Conservation (phyloP, 2,329 filamentous ascomycete species). For the Alternaria sp. region DNA sequence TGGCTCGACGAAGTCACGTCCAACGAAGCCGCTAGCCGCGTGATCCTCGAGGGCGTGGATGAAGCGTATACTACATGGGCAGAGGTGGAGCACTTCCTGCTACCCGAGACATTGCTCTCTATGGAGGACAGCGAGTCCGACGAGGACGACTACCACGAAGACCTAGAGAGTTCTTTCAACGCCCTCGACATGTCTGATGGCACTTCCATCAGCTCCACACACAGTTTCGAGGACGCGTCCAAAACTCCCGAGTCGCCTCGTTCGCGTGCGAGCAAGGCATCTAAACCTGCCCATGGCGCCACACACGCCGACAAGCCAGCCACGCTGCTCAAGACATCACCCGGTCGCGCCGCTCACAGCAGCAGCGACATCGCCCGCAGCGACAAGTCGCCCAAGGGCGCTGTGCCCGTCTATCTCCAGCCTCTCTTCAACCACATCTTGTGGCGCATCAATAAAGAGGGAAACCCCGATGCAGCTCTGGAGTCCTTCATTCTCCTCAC, state of each 20-base stretch:
- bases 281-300: conserved; percentile 30
- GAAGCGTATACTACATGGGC: conserved; percentile 59
- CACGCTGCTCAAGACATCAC: conserved; percentile 25
- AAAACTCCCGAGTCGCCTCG: conserved; percentile 53
- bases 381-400: conserved; percentile 39
- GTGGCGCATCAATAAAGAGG: conserved; percentile 61
- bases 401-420: conserved; percentile 53
- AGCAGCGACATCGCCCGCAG: conserved; percentile 33
- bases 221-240: conserved; percentile 50
- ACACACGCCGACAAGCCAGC: conserved; percentile 33
- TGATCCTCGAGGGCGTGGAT: conserved; percentile 59
- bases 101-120: conserved; percentile 60
- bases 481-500: conserved; percentile 63
- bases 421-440: conserved; percentile 62
- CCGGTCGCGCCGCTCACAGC: conserved; percentile 43
- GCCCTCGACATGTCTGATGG: conserved; percentile 49
- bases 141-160: conserved; percentile 48
- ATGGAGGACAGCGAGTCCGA: conserved; percentile 56
- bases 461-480: conserved; percentile 57
- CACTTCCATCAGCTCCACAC: conserved; percentile 56
- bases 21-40: conserved; percentile 43
- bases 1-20: conserved; percentile 64
- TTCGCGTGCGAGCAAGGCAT: conserved; percentile 47
- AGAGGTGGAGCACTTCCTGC: conserved; percentile 59
- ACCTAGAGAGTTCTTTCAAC: conserved; percentile 50